A percentile compares a stretch with the other conserved stretches of the same genome.
Conservation (phyloP, 495 filamentous ascomycete species). For the Bathelium albidoporum region DNA sequence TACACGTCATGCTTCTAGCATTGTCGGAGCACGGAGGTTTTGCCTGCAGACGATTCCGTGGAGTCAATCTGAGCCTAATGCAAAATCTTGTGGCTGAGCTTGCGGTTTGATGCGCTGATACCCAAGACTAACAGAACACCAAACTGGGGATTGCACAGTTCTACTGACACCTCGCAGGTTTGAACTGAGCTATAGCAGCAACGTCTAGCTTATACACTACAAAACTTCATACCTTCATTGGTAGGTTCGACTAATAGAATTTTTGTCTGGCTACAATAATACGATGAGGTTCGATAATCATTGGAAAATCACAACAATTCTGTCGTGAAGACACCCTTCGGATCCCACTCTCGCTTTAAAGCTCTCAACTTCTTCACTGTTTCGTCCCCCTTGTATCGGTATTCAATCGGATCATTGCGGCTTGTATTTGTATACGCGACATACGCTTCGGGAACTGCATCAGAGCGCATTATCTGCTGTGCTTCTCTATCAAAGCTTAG, state of each 20-base stretch:
- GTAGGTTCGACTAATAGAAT: background rate
- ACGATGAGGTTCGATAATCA: background rate
- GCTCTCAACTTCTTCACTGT: slow-evolving; percentile 8
- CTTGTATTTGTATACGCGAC: background rate
- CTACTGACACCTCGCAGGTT: no score
- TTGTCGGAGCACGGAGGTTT: no score
- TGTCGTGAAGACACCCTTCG: slow-evolving; percentile 13
- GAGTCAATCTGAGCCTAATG: no score
- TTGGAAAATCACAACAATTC: slow-evolving; percentile 4
- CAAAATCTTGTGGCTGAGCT: no score
- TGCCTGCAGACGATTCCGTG: no score
- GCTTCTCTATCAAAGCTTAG: background rate
- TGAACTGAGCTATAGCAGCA: no score
- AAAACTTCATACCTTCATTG: background rate
- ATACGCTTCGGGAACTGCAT: background rate
- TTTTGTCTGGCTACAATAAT: background rate
- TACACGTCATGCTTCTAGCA: no score
- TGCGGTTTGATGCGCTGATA: no score
- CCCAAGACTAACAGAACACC: no score
- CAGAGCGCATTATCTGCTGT: background rate
- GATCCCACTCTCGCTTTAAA: slow-evolving; percentile 15
- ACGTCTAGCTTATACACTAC: no score
- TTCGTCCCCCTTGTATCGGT: slow-evolving; percentile 8
- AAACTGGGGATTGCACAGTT: no score
- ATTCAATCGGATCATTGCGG: background rate